A percentile compares a stretch with the other conserved stretches of the same genome.
Evolutionary conservation across 2,329 filamentous ascomycete genomes (phyloP).

Genomic region (Akanthomyces dipterigenus): DNA sequence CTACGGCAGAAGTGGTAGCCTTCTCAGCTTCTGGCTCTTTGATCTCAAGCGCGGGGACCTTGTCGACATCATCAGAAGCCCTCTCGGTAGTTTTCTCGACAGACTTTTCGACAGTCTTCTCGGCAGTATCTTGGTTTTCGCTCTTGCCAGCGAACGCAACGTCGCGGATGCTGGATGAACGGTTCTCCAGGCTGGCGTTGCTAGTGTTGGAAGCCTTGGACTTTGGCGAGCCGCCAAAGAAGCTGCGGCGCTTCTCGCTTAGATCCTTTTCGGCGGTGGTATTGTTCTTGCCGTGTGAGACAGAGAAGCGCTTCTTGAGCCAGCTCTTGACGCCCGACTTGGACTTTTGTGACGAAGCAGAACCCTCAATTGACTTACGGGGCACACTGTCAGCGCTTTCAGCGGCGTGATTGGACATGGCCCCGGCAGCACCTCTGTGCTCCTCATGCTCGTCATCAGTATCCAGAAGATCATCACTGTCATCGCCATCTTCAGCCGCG

Average conservation of each 20-base stretch:
- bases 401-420: neutral
- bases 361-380: constrained; percentile 13
- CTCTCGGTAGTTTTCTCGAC: neutral
- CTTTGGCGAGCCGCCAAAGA: constrained; percentile 43
- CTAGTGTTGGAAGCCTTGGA: constrained; percentile 34
- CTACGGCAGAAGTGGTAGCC: neutral
- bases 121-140: constrained; percentile 16
- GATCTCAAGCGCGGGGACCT: constrained; percentile 19
- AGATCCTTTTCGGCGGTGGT: constrained; percentile 15
- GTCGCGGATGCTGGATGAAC: constrained; percentile 38
- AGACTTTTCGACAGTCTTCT: constrained; percentile 17
- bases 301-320: constrained; percentile 47
- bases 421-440: constrained; percentile 8
- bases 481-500: constrained; percentile 7
- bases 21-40: constrained; percentile 19
- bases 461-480: constrained; percentile 13
- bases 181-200: constrained; percentile 35
- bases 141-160: constrained; percentile 38
- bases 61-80: neutral
- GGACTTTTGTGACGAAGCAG: constrained; percentile 22
- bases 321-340: constrained; percentile 44
- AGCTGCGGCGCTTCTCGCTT: constrained; percentile 30
- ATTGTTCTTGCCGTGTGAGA: constrained; percentile 32
- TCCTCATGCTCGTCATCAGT: constrained; percentile 14
- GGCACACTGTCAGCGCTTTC: constrained; percentile 5